Conservation (phyloP, 257 asterid species). For the Cynanchum wilfordii region DNA sequence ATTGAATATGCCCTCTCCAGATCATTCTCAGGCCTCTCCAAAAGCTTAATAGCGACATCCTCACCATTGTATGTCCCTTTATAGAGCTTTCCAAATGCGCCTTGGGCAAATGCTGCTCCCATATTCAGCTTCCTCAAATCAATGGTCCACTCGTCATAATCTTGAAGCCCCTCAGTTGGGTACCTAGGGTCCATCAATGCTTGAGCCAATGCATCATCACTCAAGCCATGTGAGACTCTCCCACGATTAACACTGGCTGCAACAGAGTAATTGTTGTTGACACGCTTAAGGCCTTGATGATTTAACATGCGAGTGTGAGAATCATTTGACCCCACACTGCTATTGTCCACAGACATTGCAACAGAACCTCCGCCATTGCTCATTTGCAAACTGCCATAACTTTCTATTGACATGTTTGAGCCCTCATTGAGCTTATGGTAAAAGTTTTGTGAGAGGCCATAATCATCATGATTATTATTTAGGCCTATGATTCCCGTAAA, state of each 20-base stretch:
- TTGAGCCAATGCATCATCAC: conserved; percentile 85
- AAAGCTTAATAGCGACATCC: conserved; percentile 93
- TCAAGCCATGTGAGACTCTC: conserved; percentile 56
- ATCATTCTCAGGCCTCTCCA: conserved; percentile 90
- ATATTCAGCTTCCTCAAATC: conserved; percentile 90
- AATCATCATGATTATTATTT: conserved; percentile 69
- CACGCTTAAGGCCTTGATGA: conserved; percentile 85
- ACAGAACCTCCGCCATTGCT: conserved; percentile 94
- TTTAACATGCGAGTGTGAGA: conserved; percentile 80
- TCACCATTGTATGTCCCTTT: conserved; percentile 84
- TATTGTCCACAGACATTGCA: conserved; percentile 84
- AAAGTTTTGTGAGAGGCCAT: conserved; percentile 61
- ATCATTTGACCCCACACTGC: conserved; percentile 85
- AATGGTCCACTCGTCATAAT: conserved; percentile 89
- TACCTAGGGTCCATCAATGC: conserved; percentile 82
- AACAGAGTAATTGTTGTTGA: conserved; percentile 61
- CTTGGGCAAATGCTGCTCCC: conserved; percentile 99
- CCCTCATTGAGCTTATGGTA: conserved; percentile 90
- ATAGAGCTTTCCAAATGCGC: conserved; percentile 96
- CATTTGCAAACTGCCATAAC: conserved; percentile 83
- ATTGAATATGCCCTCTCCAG: conserved; percentile 74
- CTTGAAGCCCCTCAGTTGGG: conserved; percentile 85
- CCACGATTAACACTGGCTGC: conserved; percentile 79
- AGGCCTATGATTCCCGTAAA: conserved; percentile 71
- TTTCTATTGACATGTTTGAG: conserved; percentile 78